A percentile compares a stretch with the other conserved stretches of the same genome.
Evolutionary conservation across 352 stramenopile genomes (phyloP).

Genomic region (Globisporangium alternatum): DNA sequence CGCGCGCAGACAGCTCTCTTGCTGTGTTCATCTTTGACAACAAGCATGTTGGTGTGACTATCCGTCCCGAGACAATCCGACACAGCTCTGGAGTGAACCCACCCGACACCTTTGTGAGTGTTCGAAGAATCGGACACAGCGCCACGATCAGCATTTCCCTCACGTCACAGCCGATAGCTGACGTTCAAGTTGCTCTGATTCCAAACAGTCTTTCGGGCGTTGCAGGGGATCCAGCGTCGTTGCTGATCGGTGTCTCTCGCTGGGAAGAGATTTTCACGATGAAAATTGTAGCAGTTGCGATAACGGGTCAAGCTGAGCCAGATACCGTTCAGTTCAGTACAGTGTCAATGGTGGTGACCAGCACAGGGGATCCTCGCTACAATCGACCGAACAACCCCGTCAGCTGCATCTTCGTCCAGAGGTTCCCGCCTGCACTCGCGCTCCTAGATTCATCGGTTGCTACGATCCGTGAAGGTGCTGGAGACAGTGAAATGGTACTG

Average conservation of each 20-base stretch:
- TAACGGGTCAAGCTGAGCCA: neutral
- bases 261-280: slow-evolving; percentile 31
- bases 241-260: slow-evolving; percentile 26
- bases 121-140: slow-evolving; percentile 39
- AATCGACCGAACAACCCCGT: slow-evolving; percentile 24
- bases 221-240: slow-evolving; percentile 22
- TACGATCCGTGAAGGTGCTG: slow-evolving; percentile 36
- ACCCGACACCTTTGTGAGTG: slow-evolving; percentile 35
- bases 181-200: slow-evolving; percentile 37
- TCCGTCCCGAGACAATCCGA: slow-evolving; percentile 36
- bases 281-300: slow-evolving; percentile 20
- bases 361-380: slow-evolving; percentile 37
- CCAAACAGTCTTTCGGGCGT: slow-evolving; percentile 23
- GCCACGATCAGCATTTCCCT: slow-evolving; percentile 38
- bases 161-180: slow-evolving; percentile 33
- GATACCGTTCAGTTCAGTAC: slow-evolving; percentile 27
- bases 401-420: slow-evolving; percentile 33
- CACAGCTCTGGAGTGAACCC: slow-evolving; percentile 22
- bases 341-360: slow-evolving; percentile 24
- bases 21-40: slow-evolving; percentile 52
- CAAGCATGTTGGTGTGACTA: slow-evolving; percentile 33
- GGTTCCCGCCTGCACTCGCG: slow-evolving; percentile 35
- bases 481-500: slow-evolving; percentile 18
- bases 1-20: slow-evolving; percentile 19
- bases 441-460: slow-evolving; percentile 37